Base-by-base conservation (phyloP, 2,329 filamentous ascomycete species). In the Helminthosporium solani region DNA sequence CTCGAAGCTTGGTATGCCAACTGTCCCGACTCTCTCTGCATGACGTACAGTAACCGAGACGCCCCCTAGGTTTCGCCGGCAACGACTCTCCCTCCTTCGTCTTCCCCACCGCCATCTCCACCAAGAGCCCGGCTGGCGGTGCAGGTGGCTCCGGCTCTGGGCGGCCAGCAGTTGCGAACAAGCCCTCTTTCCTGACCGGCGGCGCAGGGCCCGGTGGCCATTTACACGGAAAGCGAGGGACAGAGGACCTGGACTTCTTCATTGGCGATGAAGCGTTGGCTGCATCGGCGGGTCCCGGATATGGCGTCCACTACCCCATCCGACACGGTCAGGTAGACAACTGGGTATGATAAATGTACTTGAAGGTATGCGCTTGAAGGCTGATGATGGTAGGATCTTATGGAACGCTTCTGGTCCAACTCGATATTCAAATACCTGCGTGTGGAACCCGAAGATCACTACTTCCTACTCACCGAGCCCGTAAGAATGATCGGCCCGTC, bases 331-430 rank as follows among this genome's bases (percentile, higher is more conserved):
- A 99, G 77, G 89, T 99, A 72, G 94, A 99, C 77, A 97, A 99
- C 70, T 99, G 94, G 94, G 88, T 94, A 78, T 46, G 82, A 12
- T 16, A 30, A 33, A 16, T 14, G 20, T 11, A 11, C 33, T 7
- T 25, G 18, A 5, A 14, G 19, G 31, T 35, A 15, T 12, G 36
- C 23, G 8, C 2, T 20, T n/a, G 15, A 30, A 50, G 39, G 55
- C 63, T 38, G 66, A 46, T 31, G 14, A 30, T 36, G 25, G 52
- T 44, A 94, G 88, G 94, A 99, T 74, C 89, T 96, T 66, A 99
- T 99, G 94, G 94, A 99, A 74, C 86, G 94, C 54, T 99, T 97
- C 77, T 99, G 94, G 94, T 97, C 95, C 58, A 97, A 97, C 77
- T 99, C 94, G 54, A 99, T 99, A 75, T 99, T 99, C 83, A 99